These are phyloP conservation scores for Sicyos edulis DNA, from an alignment of 306 rosid genomes.

Conservation along the genomic window DNA sequence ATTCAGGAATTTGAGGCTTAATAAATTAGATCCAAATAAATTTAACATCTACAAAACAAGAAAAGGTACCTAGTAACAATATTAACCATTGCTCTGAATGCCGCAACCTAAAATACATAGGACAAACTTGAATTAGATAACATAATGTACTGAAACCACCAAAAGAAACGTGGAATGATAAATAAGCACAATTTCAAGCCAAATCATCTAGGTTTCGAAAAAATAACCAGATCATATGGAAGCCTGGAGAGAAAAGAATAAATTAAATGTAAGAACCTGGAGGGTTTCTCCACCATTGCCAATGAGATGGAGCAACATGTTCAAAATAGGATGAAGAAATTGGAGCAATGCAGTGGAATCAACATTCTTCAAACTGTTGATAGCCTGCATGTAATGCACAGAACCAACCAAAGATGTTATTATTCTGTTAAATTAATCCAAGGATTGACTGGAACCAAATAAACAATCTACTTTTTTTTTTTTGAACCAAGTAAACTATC, in stretches of 20 bases:
- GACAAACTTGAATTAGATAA: constrained; percentile 28
- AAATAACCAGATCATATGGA: not conserved
- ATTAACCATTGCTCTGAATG: constrained; percentile 98
- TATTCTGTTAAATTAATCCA: not conserved
- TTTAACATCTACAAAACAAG: constrained; percentile 21
- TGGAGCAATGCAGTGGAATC: constrained; percentile 98
- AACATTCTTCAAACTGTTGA: constrained; percentile 96
- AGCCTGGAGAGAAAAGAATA: not conserved
- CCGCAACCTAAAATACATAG: constrained; percentile 76
- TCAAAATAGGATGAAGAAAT: constrained; percentile 94
- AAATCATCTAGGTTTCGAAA: not conserved
- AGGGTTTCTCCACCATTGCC: constrained; percentile 99
- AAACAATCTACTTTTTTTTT: too few relatives aligned
- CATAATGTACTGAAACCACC: constrained; percentile 21
- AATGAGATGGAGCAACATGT: constrained; percentile 97
- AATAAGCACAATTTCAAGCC: not conserved
- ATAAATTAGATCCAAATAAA: constrained; percentile 14
- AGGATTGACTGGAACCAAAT: not conserved
- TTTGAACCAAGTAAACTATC: not conserved
- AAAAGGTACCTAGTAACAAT: constrained; percentile 78
- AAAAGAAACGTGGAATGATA: not conserved
- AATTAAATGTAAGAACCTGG: constrained; percentile 53
- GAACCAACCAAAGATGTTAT: not conserved
- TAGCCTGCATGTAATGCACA: constrained; percentile 55
- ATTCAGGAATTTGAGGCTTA: not conserved